Evolutionary conservation across 192 early-diverging fungal genomes (phyloP).

Genomic region (Coemansia sp.): DNA sequence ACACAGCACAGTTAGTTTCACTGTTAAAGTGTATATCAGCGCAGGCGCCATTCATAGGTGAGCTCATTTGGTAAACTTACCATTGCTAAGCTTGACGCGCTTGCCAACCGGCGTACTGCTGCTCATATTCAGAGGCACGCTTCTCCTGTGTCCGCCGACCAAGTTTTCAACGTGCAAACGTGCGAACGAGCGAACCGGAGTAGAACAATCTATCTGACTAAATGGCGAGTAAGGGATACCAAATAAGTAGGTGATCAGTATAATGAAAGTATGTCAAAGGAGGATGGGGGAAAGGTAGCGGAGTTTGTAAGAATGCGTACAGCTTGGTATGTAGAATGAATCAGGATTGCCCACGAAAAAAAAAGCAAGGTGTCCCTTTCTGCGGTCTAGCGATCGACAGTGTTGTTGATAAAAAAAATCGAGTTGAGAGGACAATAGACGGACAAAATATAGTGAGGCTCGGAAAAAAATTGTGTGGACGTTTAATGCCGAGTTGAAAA

Average conservation of each 20-base stretch:
- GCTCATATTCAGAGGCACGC: slow-evolving; percentile 10
- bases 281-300: not conserved
- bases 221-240: not conserved
- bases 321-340: not conserved
- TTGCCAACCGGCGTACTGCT: slow-evolving; percentile 19
- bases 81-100: slow-evolving; percentile 7
- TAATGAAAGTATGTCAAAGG: not conserved
- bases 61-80: not conserved
- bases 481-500: not conserved
- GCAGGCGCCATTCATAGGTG: not conserved
- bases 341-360: not conserved
- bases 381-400: slow-evolving; percentile 6
- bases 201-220: not conserved
- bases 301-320: slow-evolving; percentile 13
- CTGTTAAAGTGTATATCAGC: not conserved
- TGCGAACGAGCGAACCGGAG: not conserved
- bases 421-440: not conserved
- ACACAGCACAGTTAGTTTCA: not conserved
- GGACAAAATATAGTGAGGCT: not conserved
- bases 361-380: not conserved
- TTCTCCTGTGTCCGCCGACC: not conserved
- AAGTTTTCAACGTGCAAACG: not conserved
- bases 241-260: not conserved
- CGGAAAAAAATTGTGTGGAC: not conserved
- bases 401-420: slow-evolving; percentile 1